Conservation (phyloP, 495 filamentous ascomycete genomes). For the Penicillium diatomitis region DNA sequence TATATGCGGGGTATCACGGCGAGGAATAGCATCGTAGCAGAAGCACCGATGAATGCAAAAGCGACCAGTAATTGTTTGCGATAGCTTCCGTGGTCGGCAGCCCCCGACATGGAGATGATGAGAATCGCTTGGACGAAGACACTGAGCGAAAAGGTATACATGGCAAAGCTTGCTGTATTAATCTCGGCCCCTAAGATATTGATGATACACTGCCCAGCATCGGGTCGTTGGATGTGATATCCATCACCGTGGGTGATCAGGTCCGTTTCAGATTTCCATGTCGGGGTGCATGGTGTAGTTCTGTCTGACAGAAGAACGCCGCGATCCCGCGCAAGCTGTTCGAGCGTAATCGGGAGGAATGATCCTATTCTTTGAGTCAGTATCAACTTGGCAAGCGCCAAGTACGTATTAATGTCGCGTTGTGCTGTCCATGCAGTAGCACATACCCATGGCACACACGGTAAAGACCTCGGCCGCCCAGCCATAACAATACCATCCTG, state of each 20-base stretch:
- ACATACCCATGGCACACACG: slow-evolving; percentile 74
- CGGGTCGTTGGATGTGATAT: slow-evolving; percentile 20
- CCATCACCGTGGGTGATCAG: slow-evolving; percentile 6
- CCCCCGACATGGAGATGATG: slow-evolving; percentile 91
- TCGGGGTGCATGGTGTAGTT: slow-evolving; percentile 56
- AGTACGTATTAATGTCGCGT: too few species aligned
- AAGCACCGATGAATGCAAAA: slow-evolving; percentile 74
- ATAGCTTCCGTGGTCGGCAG: slow-evolving; percentile 90
- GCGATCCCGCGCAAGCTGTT: slow-evolving; percentile 84
- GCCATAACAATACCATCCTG: slow-evolving; percentile 92
- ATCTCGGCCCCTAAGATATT: slow-evolving; percentile 74
- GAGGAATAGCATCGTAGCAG: slow-evolving; percentile 83
- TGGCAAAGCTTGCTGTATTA: slow-evolving; percentile 94
- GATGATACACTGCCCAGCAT: slow-evolving; percentile 69
- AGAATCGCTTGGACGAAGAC: slow-evolving; percentile 81
- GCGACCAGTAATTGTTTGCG: slow-evolving; percentile 75
- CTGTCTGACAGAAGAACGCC: slow-evolving; percentile 74
- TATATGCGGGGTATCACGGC: slow-evolving; percentile 64
- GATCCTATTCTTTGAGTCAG: slow-evolving; percentile 46
- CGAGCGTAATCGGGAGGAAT: slow-evolving; percentile 93
- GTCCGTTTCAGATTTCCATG: slow-evolving; percentile 27
- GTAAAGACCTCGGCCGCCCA: slow-evolving; percentile 98
- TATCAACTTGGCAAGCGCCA: too few species aligned
- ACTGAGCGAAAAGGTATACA: slow-evolving; percentile 94
- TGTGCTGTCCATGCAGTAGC: neutral